Conservation (phyloP, 768 basidiomycete species). For the Lentinula detonsa region DNA sequence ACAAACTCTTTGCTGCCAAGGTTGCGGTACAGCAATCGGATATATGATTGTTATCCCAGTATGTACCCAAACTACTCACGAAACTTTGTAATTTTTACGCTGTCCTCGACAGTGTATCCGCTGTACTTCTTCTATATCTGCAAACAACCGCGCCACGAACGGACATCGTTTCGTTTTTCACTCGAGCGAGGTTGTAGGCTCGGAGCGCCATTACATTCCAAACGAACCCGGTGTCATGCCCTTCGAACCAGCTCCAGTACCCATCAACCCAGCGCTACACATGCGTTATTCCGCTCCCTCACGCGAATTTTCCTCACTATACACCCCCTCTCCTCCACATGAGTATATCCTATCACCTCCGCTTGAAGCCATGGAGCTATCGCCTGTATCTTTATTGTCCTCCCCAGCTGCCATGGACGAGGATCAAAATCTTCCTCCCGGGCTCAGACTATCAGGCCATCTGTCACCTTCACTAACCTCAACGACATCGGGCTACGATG, state of each 20-base stretch:
- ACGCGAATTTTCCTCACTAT: background rate
- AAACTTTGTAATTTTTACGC: slow-evolving; percentile 2
- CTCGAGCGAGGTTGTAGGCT: slow-evolving; percentile 56
- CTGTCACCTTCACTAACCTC: slow-evolving; percentile 11
- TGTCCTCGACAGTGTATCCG: slow-evolving; percentile 43
- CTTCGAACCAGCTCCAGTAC: slow-evolving; percentile 22
- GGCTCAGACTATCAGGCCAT: slow-evolving; percentile 17
- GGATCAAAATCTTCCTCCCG: slow-evolving; percentile 8
- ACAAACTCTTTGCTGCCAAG: slow-evolving; percentile 74
- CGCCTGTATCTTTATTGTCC: slow-evolving; percentile 16
- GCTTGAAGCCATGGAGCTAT: slow-evolving; percentile 16
- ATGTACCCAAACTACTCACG: slow-evolving; percentile 9
- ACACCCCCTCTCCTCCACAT: slow-evolving; percentile 3
- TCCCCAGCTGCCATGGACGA: slow-evolving; percentile 13
- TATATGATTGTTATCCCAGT: slow-evolving; percentile 77
- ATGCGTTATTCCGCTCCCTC: slow-evolving; percentile 7
- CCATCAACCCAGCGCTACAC: slow-evolving; percentile 12
- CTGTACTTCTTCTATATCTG: slow-evolving; percentile 67
- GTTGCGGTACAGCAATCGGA: slow-evolving; percentile 68
- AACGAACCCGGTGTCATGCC: slow-evolving; percentile 60
- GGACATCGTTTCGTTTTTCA: slow-evolving; percentile 88
- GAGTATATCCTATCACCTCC: slow-evolving; percentile 18
- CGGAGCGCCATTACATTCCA: slow-evolving; percentile 57
- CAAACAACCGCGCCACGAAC: slow-evolving; percentile 68
- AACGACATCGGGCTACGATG: background rate